Evolutionary conservation across 2,329 filamentous ascomycete genomes (phyloP).

Genomic region (Mycosphaerella sp.): DNA sequence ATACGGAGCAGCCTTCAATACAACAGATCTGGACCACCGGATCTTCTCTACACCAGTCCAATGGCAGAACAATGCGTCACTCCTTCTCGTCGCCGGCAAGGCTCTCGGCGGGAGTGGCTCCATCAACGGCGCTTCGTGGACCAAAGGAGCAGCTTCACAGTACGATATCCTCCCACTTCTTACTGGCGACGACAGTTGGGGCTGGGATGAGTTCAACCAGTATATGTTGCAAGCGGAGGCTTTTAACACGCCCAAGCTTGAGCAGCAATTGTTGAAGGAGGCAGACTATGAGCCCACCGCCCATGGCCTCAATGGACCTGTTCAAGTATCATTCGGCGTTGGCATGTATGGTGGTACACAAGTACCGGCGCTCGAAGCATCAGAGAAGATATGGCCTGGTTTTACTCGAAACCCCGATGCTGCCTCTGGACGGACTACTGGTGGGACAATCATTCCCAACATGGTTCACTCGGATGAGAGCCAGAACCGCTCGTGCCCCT

Average conservation of each 20-base stretch:
- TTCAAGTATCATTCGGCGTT: conserved; percentile 24
- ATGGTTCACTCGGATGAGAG: conserved; percentile 22
- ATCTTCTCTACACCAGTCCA: conserved; percentile 22
- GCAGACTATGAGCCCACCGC: conserved; percentile 15
- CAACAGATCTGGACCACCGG: conserved; percentile 19
- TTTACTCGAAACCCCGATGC: conserved; percentile 20
- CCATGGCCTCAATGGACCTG: conserved; percentile 21
- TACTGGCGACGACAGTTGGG: conserved; percentile 27
- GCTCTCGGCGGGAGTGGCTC: conserved; percentile 26
- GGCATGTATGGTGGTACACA: conserved; percentile 27
- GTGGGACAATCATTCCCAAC: conserved; percentile 26
- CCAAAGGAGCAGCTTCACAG: conserved; percentile 27
- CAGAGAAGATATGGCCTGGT: conserved; percentile 20
- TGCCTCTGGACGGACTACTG: conserved; percentile 24
- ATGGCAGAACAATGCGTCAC: conserved; percentile 20
- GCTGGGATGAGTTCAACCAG: conserved; percentile 23
- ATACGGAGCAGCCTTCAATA: conserved; percentile 23
- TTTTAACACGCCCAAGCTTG: conserved; percentile 21
- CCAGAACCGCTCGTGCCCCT: conserved; percentile 27
- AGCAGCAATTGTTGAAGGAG: conserved; percentile 18
- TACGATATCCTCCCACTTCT: conserved; percentile 28
- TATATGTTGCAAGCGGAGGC: conserved; percentile 27
- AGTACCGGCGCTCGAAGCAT: conserved; percentile 22
- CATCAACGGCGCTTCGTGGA: conserved; percentile 29
- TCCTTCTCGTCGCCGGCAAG: conserved; percentile 26